These are phyloP conservation scores for Mucor racemosus DNA, from an alignment of 371 early-diverging fungal genomes.

Conservation along the genomic window DNA sequence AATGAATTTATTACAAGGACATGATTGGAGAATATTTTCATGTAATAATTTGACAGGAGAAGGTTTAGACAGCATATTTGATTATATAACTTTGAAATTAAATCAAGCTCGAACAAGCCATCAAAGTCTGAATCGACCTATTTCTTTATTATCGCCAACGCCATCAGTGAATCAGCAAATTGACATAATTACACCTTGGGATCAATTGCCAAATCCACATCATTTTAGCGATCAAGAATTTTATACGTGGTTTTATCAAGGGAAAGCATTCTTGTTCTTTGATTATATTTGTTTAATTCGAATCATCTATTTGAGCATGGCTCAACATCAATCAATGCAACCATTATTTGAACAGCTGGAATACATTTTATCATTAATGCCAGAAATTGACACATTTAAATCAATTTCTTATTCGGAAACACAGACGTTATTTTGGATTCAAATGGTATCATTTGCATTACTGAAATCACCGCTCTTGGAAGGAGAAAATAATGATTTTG, in stretches of 20 bases:
- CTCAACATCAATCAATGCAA: neutral
- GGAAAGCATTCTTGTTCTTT: constrained; percentile 31
- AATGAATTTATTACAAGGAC: constrained; percentile 27
- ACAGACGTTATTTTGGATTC: constrained; percentile 47
- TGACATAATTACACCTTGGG: constrained; percentile 38
- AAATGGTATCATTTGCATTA: constrained; percentile 45
- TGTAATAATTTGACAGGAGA: constrained; percentile 33
- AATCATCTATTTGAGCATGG: constrained; percentile 31
- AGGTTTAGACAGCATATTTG: constrained; percentile 25
- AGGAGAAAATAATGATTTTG: constrained; percentile 34
- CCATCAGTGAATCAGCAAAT: constrained; percentile 1
- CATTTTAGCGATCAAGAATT: constrained; percentile 37
- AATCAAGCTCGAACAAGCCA: constrained; percentile 2
- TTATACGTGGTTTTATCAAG: constrained; percentile 27
- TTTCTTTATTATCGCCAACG: neutral
- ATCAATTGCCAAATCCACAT: constrained; percentile 35
- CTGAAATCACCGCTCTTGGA: constrained; percentile 40
- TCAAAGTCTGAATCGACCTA: neutral
- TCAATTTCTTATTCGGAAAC: constrained; percentile 38
- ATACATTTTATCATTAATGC: neutral
- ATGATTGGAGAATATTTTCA: constrained; percentile 44
- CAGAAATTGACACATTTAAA: neutral
- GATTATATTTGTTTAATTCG: constrained; percentile 37
- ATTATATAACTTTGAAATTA: constrained; percentile 21
- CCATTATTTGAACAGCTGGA: neutral